These are phyloP conservation scores for Cadophora sp. DNA, from an alignment of 2,329 filamentous ascomycete genomes.

Conservation along the genomic window DNA sequence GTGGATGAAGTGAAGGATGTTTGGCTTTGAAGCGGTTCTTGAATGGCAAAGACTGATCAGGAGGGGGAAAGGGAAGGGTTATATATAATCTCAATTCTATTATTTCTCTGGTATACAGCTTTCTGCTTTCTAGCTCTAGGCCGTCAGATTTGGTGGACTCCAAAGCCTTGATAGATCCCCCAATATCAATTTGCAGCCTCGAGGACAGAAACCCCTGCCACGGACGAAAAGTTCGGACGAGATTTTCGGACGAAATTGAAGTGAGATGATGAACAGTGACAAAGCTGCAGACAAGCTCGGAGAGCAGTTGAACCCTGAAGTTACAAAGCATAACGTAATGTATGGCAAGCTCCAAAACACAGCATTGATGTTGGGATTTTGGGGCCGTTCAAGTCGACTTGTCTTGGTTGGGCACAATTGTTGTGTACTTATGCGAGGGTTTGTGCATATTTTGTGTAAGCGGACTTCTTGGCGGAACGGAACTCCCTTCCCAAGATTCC, in stretches of 20 bases:
- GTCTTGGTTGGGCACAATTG: background rate
- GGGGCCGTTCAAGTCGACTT: background rate
- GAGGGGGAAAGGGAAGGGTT: background rate
- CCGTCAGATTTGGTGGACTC: background rate
- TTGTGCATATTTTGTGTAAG: background rate
- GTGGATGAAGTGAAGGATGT: background rate
- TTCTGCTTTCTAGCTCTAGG: background rate
- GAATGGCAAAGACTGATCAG: background rate
- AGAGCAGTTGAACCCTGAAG: background rate
- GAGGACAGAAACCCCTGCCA: background rate
- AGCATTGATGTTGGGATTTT: background rate
- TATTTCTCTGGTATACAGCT: background rate
- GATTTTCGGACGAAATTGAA: constrained; percentile 1
- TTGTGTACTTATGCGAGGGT: background rate
- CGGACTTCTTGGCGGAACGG: background rate
- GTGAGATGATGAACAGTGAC: background rate
- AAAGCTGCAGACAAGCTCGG: background rate
- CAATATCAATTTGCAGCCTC: no score
- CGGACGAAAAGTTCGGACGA: background rate
- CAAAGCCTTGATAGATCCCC: no score
- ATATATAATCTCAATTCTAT: background rate
- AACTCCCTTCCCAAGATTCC: background rate
- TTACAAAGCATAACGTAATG: background rate
- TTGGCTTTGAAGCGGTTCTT: background rate
- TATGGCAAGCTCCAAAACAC: background rate